Conservation (phyloP, 1,139 yeast species). For the Debaryomyces sp. region DNA sequence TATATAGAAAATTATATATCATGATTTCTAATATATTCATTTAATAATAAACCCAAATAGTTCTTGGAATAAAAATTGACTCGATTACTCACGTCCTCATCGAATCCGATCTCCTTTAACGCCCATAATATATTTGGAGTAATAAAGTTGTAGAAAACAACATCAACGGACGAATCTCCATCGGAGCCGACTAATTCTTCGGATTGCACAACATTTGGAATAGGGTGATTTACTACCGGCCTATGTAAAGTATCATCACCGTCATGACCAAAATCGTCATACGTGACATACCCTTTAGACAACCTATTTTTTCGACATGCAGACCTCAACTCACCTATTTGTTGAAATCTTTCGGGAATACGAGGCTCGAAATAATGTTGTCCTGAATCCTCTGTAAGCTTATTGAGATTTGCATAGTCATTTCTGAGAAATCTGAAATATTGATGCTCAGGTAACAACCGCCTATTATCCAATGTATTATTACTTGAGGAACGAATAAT, state of each 20-base stretch:
- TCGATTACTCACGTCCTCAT: constrained; percentile 12
- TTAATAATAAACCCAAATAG: constrained; percentile 39
- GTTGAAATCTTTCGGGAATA: neutral
- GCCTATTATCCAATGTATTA: constrained; percentile 12
- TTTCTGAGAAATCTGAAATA: constrained; percentile 7
- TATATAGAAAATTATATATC: constrained; percentile 13
- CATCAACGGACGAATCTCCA: constrained; percentile 49
- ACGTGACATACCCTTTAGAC: constrained; percentile 72
- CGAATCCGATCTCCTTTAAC: constrained; percentile 36
- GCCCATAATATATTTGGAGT: constrained; percentile 65
- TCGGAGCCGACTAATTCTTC: constrained; percentile 22
- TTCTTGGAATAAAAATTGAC: constrained; percentile 33
- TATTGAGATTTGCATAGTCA: neutral
- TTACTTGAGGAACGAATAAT: constrained; percentile 28
- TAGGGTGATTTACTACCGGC: constrained; percentile 56
- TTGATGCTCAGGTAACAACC: constrained; percentile 33
- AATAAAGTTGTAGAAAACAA: constrained; percentile 79
- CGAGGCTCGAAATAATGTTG: neutral
- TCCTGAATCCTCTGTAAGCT: neutral
- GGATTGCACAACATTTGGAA: constrained; percentile 79
- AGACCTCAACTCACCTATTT: neutral
- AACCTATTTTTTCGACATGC: constrained; percentile 20
- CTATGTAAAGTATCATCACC: constrained; percentile 91
- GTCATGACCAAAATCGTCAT: constrained; percentile 77
- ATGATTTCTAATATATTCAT: constrained; percentile 25